phyloP scores from a whole-genome alignment of 768 basidiomycete species.

The Pleurotus tuber-regium region DNA sequence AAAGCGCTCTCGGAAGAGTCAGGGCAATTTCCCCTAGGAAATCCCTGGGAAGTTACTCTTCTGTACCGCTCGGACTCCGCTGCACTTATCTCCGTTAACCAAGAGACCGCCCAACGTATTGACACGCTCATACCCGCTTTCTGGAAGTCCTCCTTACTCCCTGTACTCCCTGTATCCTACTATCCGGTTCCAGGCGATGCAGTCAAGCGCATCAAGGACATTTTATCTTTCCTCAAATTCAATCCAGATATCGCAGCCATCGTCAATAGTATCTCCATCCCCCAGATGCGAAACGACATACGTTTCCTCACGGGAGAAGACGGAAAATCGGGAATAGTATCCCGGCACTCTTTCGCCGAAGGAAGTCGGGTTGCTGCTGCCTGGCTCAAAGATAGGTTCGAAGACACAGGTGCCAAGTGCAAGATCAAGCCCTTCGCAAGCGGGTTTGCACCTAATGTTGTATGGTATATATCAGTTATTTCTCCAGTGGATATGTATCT shows the following conservation, averaged over 20 bases:
- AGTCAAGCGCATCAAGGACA: slow-evolving; percentile 49
- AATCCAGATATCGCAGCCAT: slow-evolving; percentile 65
- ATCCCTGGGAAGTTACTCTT: slow-evolving; percentile 26
- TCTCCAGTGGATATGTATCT: not conserved
- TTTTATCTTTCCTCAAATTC: slow-evolving; percentile 63
- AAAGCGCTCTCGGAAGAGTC: slow-evolving; percentile 4
- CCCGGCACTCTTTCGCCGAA: slow-evolving; percentile 78
- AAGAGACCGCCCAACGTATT: slow-evolving; percentile 39
- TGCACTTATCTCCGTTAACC: slow-evolving; percentile 49
- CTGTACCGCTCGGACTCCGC: slow-evolving; percentile 41
- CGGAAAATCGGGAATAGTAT: slow-evolving; percentile 63
- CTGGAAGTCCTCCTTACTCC: slow-evolving; percentile 70
- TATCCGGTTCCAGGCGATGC: slow-evolving; percentile 57
- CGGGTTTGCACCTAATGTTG: slow-evolving; percentile 84
- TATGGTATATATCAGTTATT: slow-evolving; percentile 55
- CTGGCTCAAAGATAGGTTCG: slow-evolving; percentile 74
- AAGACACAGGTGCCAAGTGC: slow-evolving; percentile 75
- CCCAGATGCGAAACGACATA: slow-evolving; percentile 67
- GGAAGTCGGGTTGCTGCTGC: slow-evolving; percentile 65
- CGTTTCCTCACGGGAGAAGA: slow-evolving; percentile 87
- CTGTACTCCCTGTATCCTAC: slow-evolving; percentile 43
- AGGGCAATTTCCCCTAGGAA: not conserved
- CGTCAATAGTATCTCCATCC: slow-evolving; percentile 64
- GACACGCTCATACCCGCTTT: slow-evolving; percentile 67
- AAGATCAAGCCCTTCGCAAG: slow-evolving; percentile 59